These are phyloP conservation scores for Aspergillus leporis DNA, from an alignment of 495 filamentous ascomycete species.

Conservation along the genomic window DNA sequence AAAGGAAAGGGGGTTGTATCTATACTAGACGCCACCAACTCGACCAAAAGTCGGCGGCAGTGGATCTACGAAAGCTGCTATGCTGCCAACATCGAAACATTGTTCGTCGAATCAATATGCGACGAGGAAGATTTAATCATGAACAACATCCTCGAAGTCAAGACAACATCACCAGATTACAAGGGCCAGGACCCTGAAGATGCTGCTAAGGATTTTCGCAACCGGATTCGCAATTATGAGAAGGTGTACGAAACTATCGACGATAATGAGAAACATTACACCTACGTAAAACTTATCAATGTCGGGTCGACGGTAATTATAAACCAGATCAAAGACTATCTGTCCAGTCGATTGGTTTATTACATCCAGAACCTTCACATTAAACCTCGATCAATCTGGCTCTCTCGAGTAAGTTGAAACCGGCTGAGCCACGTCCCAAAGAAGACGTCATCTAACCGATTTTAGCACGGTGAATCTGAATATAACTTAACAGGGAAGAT, in stretches of 20 bases:
- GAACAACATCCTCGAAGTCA: slow-evolving; percentile 96
- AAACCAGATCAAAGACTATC: slow-evolving; percentile 94
- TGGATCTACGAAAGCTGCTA: slow-evolving; percentile 84
- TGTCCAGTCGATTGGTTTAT: slow-evolving; percentile 94
- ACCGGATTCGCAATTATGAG: slow-evolving; percentile 95
- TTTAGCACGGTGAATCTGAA: slow-evolving; percentile 87
- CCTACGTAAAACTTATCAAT: slow-evolving; percentile 96
- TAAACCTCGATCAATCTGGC: slow-evolving; percentile 94
- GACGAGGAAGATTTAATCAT: slow-evolving; percentile 94
- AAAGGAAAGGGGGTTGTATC: slow-evolving; percentile 74
- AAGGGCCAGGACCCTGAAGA: slow-evolving; percentile 87
- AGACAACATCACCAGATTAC: slow-evolving; percentile 95
- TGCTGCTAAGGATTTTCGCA: slow-evolving; percentile 87
- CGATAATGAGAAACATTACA: slow-evolving; percentile 77
- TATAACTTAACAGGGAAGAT: slow-evolving; percentile 88
- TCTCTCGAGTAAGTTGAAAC: slow-evolving; percentile 73
- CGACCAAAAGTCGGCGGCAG: slow-evolving; percentile 79
- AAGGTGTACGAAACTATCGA: slow-evolving; percentile 92
- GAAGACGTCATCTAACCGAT: slow-evolving; percentile 4
- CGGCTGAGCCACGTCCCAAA: neutral
- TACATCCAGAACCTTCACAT: slow-evolving; percentile 99
- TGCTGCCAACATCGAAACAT: slow-evolving; percentile 75
- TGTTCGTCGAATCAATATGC: slow-evolving; percentile 95
- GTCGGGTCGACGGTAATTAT: slow-evolving; percentile 94
- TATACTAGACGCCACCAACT: slow-evolving; percentile 94